Evolutionary conservation across 2,329 filamentous ascomycete species (phyloP).

Genomic region (Nothophaeocryptopus gaeumannii): DNA sequence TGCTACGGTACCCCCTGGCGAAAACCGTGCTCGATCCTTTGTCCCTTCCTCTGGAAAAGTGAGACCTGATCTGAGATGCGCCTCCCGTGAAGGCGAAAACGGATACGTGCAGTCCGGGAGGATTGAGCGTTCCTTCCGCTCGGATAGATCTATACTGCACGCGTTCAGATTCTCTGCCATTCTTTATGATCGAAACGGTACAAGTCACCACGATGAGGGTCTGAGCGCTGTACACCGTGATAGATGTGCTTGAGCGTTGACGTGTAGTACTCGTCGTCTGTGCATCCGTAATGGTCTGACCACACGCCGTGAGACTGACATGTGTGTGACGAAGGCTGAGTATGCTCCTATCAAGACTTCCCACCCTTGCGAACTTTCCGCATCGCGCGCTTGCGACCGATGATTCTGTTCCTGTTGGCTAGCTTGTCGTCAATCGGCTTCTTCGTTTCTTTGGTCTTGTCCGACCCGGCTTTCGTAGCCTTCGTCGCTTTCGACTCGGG

Average conservation of each 20-base stretch:
- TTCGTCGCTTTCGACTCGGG: conserved; percentile 15
- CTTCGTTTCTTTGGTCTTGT: conserved; percentile 35
- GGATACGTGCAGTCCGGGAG: background rate
- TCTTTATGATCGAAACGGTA: too few relatives aligned
- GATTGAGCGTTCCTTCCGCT: background rate
- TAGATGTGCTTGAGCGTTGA: conserved; percentile 18
- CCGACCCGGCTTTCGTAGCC: conserved; percentile 13
- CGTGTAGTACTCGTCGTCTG: conserved; percentile 11
- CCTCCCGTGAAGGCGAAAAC: too few relatives aligned
- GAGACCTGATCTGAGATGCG: too few relatives aligned
- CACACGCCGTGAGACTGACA: conserved; percentile 10
- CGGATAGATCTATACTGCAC: background rate
- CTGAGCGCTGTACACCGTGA: conserved; percentile 5
- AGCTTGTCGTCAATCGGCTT: conserved; percentile 50
- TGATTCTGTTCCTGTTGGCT: conserved; percentile 70
- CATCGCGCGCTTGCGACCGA: conserved; percentile 78
- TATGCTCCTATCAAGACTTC: conserved; percentile 20
- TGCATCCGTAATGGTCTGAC: conserved; percentile 11
- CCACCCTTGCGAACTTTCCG: conserved; percentile 42
- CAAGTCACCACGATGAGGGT: background rate
- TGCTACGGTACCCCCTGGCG: background rate
- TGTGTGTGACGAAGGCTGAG: conserved; percentile 16
- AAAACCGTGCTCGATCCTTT: background rate
- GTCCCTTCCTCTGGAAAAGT: too few relatives aligned
- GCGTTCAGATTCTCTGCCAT: background rate